Evolutionary conservation across 2,329 filamentous ascomycete species (phyloP), one percentile per base, ranked within the genome.

Genomic region (Hymenoscyphus scutula): DNA sequence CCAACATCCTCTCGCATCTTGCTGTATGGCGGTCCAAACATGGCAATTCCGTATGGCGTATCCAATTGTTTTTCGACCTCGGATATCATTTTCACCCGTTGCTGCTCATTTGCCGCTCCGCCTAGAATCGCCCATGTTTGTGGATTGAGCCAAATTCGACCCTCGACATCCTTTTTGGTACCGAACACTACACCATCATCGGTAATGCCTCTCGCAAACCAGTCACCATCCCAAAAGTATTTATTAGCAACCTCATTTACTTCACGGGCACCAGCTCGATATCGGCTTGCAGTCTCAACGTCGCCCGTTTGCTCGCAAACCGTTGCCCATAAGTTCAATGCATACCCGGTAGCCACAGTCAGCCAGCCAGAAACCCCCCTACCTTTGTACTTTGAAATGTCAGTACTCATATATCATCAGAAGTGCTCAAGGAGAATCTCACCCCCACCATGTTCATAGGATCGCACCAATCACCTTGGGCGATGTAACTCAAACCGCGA

Each of bases 371-470:
- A 85, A 1, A 85, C 82, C 27, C 83, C 83, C 59, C 79, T 77
- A 45, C 82, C 82, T 70, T 83, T 84, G 69, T 81, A 82, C 3
- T 82, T 82, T 25, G 83, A 11, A 19, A 25, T 11, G 23, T 51
- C 23, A 51, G 45, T 23, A 51, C 19, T 51, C 19, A 25, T 25
- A 25, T 51, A 25, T 25, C 11, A 23, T 5, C 19, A 51, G 1
- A 51, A 13, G 10, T 25, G 19, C 10, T 25, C 11, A 23, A 37
- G 23, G 45, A 51, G 23, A 51, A 23, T 25, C 45, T 51, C 25
- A 51, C 45, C 45, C 83, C 83, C n/a, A 84, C 83, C 83, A 85
- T 85, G 72, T 85, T 85, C 80, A 85, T 83, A 3, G 82, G 83
- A 64, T 85, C 83, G 66, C 83, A 85, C 82, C 82, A 85, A 70